A percentile compares a stretch with the other conserved stretches of the same genome.
These are phyloP conservation scores for Chamaecrista fasciculata DNA, from an alignment of 306 rosid genomes.

Conservation along the genomic window DNA sequence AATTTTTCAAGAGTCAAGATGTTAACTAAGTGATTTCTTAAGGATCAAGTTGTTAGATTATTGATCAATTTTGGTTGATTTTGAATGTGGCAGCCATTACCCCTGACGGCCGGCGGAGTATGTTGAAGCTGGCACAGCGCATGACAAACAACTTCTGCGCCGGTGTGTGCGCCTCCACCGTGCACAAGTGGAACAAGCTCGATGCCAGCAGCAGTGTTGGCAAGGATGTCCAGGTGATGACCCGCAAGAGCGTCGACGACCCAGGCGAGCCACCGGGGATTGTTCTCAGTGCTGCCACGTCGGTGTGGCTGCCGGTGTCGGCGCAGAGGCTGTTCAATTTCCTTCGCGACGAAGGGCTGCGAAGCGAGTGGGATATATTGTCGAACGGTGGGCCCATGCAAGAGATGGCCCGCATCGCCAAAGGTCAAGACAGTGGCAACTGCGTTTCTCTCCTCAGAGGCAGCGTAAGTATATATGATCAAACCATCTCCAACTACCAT, in stretches of 20 bases:
- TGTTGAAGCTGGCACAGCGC: slow-evolving; percentile 90
- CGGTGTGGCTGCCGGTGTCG: slow-evolving; percentile 80
- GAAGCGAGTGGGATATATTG: slow-evolving; percentile 95
- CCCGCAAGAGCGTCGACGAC: slow-evolving; percentile 84
- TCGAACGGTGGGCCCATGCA: slow-evolving; percentile 99
- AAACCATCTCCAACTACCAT: too few species aligned
- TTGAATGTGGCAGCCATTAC: slow-evolving; percentile 57
- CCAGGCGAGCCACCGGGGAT: slow-evolving; percentile 98
- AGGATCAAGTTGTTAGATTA: too few species aligned
- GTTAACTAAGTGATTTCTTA: too few species aligned
- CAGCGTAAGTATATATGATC: too few species aligned
- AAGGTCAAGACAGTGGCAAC: slow-evolving; percentile 83
- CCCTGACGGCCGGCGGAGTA: slow-evolving; percentile 70
- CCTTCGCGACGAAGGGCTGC: slow-evolving; percentile 74
- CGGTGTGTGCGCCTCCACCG: slow-evolving; percentile 89
- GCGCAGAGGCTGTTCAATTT: slow-evolving; percentile 71
- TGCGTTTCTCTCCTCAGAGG: slow-evolving; percentile 88
- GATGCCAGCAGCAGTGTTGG: slow-evolving; percentile 63
- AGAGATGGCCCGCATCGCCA: slow-evolving; percentile 94
- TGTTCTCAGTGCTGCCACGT: slow-evolving; percentile 88
- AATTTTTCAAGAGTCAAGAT: too few species aligned
- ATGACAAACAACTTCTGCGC: slow-evolving; percentile 98
- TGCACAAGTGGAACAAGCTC: slow-evolving; percentile 94
- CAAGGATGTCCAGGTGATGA: slow-evolving; percentile 91
- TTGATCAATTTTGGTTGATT: too few species aligned